Evolutionary conservation across 2,329 filamentous ascomycete species (phyloP).

Genomic region (Colletotrichum agaves): DNA sequence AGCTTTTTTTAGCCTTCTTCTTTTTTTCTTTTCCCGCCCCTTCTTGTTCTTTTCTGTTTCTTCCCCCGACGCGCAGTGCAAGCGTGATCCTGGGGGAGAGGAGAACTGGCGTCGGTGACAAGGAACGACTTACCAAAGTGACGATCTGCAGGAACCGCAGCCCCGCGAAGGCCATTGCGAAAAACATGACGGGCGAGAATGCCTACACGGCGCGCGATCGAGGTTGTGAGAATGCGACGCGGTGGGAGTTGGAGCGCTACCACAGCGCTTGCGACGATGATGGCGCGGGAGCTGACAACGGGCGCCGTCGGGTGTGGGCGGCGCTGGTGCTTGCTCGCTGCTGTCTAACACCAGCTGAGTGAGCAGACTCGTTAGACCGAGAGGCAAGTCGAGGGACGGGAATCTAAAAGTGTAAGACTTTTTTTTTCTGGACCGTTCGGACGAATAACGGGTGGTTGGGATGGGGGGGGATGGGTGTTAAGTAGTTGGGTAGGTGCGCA

Average conservation of each 20-base stretch:
- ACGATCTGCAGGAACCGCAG: constrained; percentile 72
- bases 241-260: background rate
- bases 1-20: background rate
- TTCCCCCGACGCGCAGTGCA: background rate
- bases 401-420: background rate
- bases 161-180: constrained; percentile 71
- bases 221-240: background rate
- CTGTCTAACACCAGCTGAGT: constrained; percentile 7
- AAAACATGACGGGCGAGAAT: constrained; percentile 62
- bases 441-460: constrained; percentile 29
- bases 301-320: background rate
- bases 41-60: background rate
- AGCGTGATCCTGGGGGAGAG: background rate
- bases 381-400: background rate
- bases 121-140: constrained; percentile 64
- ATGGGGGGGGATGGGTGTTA: constrained; percentile 25
- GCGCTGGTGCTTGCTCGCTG: constrained; percentile 8
- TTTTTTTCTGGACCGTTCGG: constrained; percentile 1
- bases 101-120: background rate
- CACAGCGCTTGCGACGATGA: constrained; percentile 16
- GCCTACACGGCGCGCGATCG: background rate
- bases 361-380: background rate
- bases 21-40: background rate
- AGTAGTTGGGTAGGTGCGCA: constrained; percentile 9
- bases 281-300: background rate